Evolutionary conservation across 768 basidiomycete species (phyloP).

Genomic region (Sporobolomyces roseus): DNA sequence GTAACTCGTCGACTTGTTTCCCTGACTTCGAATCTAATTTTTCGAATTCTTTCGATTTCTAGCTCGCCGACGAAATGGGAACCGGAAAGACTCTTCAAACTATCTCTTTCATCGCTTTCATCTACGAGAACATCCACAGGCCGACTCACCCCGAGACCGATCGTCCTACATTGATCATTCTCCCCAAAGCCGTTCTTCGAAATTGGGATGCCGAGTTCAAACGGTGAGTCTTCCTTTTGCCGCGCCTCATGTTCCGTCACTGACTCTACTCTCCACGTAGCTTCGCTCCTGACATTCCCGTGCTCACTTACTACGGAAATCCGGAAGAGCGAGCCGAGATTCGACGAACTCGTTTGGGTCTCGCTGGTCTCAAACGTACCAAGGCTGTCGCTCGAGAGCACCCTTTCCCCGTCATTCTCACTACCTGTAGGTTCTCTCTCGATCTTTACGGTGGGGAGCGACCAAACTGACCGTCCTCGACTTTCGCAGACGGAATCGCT

Average conservation of each 20-base stretch:
- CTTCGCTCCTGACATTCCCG: conserved; percentile 54
- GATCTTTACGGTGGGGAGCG: neutral
- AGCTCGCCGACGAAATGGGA: conserved; percentile 46
- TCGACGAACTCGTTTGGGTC: conserved; percentile 48
- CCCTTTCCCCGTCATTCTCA: conserved; percentile 22
- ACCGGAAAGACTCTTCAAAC: conserved; percentile 77
- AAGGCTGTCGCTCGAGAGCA: conserved; percentile 4
- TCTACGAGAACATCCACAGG: conserved; percentile 60
- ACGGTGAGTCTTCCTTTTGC: conserved; percentile 52
- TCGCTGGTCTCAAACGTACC: conserved; percentile 14
- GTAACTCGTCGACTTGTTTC: neutral
- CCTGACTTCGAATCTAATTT: neutral
- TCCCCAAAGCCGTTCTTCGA: conserved; percentile 78
- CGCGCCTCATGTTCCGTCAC: neutral
- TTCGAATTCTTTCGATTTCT: neutral
- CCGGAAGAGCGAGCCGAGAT: conserved; percentile 76
- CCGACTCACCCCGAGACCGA: conserved; percentile 66
- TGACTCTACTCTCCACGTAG: neutral
- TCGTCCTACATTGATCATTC: conserved; percentile 62
- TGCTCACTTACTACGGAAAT: conserved; percentile 84
- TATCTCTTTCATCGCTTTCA: conserved; percentile 86
- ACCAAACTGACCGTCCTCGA: neutral
- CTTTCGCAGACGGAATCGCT: conserved; percentile 13
- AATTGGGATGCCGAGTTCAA: conserved; percentile 39
- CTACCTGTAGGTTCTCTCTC: conserved; percentile 10